Conservation (phyloP, 2,329 filamentous ascomycete genomes). For the Scortechinia acanthostroma region DNA sequence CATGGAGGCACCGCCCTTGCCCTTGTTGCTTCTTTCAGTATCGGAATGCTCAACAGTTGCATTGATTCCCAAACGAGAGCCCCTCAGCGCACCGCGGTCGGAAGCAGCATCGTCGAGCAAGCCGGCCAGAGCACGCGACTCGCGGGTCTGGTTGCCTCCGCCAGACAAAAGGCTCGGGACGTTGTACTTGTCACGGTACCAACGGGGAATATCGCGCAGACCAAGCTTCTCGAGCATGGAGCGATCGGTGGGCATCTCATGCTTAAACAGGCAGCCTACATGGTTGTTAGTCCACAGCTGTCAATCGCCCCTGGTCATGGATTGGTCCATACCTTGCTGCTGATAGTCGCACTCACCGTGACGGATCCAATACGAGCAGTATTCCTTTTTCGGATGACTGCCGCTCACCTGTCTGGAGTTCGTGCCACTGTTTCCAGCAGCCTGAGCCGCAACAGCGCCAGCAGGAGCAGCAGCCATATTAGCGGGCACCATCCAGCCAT, state of each 20-base stretch:
- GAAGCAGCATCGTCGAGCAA: neutral
- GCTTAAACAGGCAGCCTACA: neutral
- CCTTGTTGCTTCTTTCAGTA: neutral
- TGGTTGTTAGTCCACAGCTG: neutral
- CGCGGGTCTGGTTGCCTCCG: neutral
- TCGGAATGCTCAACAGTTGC: neutral
- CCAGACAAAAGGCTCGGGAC: neutral
- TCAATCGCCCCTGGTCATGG: neutral
- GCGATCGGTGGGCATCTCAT: slow-evolving; percentile 1
- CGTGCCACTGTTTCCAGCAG: too few species aligned
- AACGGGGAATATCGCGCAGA: slow-evolving; percentile 1
- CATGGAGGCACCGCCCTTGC: neutral
- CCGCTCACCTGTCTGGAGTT: too few species aligned
- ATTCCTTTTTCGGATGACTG: neutral
- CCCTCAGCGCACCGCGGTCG: neutral
- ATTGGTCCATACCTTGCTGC: neutral
- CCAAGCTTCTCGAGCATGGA: neutral
- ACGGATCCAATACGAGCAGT: slow-evolving; percentile 2
- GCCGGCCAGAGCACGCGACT: neutral
- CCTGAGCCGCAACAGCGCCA: too few species aligned
- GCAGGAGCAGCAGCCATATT: too few species aligned
- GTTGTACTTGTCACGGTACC: neutral
- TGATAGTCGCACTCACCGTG: neutral
- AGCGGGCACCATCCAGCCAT: neutral
- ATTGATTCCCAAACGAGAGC: neutral